Evolutionary conservation across 2,329 filamentous ascomycete species (phyloP).

Genomic region (Exophiala xenobiotica): DNA sequence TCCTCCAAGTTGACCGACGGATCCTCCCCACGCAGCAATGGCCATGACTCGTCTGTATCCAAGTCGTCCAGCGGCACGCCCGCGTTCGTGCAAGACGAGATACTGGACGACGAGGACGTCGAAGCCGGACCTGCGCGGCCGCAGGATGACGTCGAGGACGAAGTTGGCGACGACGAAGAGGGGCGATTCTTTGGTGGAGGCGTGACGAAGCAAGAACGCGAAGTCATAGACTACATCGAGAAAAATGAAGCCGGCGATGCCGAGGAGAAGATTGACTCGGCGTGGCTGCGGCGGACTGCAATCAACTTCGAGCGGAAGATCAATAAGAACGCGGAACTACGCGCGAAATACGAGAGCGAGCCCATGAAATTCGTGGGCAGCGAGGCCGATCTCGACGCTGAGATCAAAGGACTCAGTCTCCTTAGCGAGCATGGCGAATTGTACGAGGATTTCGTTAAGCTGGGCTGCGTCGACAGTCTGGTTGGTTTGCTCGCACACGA

Average conservation of each 20-base stretch:
- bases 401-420: constrained; percentile 83
- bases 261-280: constrained; percentile 67
- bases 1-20: constrained; percentile 28
- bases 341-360: constrained; percentile 78
- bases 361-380: constrained; percentile 68
- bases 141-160: constrained; percentile 54
- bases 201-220: constrained; percentile 74
- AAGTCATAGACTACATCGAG: constrained; percentile 87
- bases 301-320: constrained; percentile 88
- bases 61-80: constrained; percentile 15
- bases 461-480: constrained; percentile 70
- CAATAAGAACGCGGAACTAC: constrained; percentile 82
- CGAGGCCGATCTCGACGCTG: constrained; percentile 86
- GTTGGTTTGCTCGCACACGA: constrained; percentile 86
- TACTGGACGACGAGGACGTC: constrained; percentile 45
- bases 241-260: constrained; percentile 56
- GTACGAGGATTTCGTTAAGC: constrained; percentile 74
- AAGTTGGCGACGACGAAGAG: constrained; percentile 75
- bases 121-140: constrained; percentile 57
- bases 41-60: constrained; percentile 9
- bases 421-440: constrained; percentile 82
- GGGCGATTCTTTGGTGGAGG: constrained; percentile 95
- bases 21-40: constrained; percentile 25
- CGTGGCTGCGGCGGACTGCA: constrained; percentile 80
- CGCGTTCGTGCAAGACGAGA: constrained; percentile 26